Percentiles rank a stretch among this genome's conserved stretches.
Evolutionary conservation across 768 basidiomycete genomes (phyloP).

Genomic region (Erythrobasidium yunnanense): DNA sequence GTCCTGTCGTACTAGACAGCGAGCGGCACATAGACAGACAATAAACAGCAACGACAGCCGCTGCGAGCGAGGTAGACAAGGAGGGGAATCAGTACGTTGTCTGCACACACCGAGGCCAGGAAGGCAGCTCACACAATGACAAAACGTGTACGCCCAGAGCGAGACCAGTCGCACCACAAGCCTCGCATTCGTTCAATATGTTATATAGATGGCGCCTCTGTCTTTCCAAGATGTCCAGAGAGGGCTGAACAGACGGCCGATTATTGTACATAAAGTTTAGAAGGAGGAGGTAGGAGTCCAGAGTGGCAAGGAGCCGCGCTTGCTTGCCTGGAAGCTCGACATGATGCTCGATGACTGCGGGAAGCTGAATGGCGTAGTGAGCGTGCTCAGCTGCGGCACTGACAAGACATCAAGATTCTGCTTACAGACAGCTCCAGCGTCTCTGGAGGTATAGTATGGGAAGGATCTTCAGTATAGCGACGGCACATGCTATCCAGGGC

Average conservation of each 20-base stretch:
- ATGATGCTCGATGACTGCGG: neutral
- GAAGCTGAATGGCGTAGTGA: neutral
- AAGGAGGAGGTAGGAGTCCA: slow-evolving; percentile 9
- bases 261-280: slow-evolving; percentile 21
- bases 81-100: neutral
- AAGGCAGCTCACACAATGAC: slow-evolving; percentile 1
- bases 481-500: slow-evolving; percentile 12
- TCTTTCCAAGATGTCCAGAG: neutral
- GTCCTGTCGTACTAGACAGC: no score
- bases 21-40: no score
- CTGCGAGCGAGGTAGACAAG: neutral
- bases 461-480: neutral
- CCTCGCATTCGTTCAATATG: slow-evolving; percentile 14
- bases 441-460: neutral
- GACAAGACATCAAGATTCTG: neutral
- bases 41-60: neutral
- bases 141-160: slow-evolving; percentile 4
- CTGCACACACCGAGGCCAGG: neutral
- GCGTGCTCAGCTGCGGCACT: neutral
- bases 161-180: neutral
- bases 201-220: slow-evolving; percentile 17
- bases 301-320: neutral
- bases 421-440: slow-evolving; percentile 14
- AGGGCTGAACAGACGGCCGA: neutral
- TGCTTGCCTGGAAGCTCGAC: neutral